A percentile compares a stretch with the other conserved stretches of the same genome.
phyloP scores from a whole-genome alignment of 1,284 basidiomycete species.

The Sporisorium exsertum region DNA sequence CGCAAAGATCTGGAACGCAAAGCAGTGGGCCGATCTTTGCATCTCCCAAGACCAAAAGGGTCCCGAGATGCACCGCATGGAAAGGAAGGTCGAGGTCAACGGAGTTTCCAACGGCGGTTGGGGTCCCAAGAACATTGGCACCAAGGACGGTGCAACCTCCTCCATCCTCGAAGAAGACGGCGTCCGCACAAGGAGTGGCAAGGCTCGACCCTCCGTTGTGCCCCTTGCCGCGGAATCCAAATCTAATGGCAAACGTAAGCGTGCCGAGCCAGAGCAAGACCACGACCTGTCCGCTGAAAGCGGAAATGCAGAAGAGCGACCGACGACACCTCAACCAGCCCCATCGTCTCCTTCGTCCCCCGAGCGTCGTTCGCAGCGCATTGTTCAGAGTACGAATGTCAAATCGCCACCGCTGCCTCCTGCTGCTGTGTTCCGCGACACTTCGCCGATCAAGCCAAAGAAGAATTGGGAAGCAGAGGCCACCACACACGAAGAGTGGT shows the following conservation, averaged over 20 bases:
- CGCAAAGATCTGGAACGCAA: slow-evolving; percentile 63
- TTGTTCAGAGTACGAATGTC: slow-evolving; percentile 11
- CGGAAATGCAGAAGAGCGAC: slow-evolving; percentile 11
- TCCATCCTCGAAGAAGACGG: slow-evolving; percentile 55
- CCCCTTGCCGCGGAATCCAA: slow-evolving; percentile 3
- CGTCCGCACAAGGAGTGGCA: slow-evolving; percentile 60
- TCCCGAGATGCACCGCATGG: slow-evolving; percentile 64
- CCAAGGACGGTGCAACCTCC: slow-evolving; percentile 26
- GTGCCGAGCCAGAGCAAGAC: slow-evolving; percentile 11
- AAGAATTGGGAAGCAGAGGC: slow-evolving; percentile 56
- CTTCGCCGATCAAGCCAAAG: slow-evolving; percentile 45
- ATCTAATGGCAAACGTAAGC: slow-evolving; percentile 29
- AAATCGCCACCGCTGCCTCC: slow-evolving; percentile 12
- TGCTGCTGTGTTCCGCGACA: slow-evolving; percentile 25
- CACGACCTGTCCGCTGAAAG: slow-evolving; percentile 17
- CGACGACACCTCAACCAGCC: slow-evolving; percentile 13
- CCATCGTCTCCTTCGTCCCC: slow-evolving; percentile 19
- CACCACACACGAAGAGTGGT: slow-evolving; percentile 60
- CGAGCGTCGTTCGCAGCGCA: slow-evolving; percentile 24
- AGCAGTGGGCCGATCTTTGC: slow-evolving; percentile 67
- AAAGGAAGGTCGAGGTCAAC: slow-evolving; percentile 59
- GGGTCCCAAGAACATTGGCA: slow-evolving; percentile 45
- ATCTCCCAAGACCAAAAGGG: slow-evolving; percentile 52
- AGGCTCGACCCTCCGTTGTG: slow-evolving; percentile 19
- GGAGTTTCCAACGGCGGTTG: slow-evolving; percentile 51